Evolutionary conservation across 192 early-diverging fungal genomes (phyloP), one percentile per base, ranked within the genome.

Genomic region (Umbelopsis isabellina): DNA sequence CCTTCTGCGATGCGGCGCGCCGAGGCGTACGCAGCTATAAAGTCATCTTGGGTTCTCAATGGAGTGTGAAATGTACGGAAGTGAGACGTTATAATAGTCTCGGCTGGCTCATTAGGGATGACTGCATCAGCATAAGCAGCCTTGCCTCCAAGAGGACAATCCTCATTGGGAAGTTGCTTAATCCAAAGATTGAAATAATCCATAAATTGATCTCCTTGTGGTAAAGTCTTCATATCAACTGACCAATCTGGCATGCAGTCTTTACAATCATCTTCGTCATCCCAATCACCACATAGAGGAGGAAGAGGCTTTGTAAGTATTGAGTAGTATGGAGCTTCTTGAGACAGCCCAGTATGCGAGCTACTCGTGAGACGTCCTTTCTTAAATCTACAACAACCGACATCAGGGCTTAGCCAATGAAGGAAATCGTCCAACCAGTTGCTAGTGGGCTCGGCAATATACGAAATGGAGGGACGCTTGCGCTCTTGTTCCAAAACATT

Each of bases 351-450:
- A 41, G 37, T 41, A 25, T 47, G 22, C 22, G 13, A 13, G 1
- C 20, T 49, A 55, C 16, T 49, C 5, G 23, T 27, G 0, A 46
- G 12, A 3, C 52, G 61, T 30, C 49, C 18, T 61, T 85, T 84
- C 37, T 83, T 75, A 30, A 84, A 79, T 4, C 80, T 75, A 74
- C 88, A 90, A 67, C 88, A 90, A 21, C 79, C 84, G 22, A 87
- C 72, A 8, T 75, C 75, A 7, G 88, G 88, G 53, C 84, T 90
- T 15, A 88, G 76, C 89, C 89, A 90, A 68, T 85, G 81, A 21
- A 89, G 70, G 52, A 85, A 88, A 70, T 90, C 89, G 65, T 90
- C 89, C 10, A 89, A 70, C 89, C 89, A 90, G 15, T 83, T 81
- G 25, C 84, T 74, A 1, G 89, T 83, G 3, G 89, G 87, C 47